Conservation (phyloP, 2,329 filamentous ascomycete genomes). For the Capronia epimyces region DNA sequence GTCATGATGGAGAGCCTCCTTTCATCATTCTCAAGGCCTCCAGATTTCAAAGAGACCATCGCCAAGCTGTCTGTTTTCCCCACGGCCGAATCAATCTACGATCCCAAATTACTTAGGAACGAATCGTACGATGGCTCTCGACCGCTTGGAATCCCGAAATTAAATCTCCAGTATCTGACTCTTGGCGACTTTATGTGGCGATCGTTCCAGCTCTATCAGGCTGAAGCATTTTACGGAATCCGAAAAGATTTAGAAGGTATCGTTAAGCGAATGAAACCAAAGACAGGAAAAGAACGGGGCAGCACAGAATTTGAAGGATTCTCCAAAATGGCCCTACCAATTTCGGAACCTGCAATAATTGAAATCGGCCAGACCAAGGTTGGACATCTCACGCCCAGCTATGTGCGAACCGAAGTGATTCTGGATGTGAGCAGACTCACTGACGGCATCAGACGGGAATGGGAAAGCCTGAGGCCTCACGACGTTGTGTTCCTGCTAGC, state of each 20-base stretch:
- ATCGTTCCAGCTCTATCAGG: conserved; percentile 79
- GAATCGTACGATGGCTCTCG: conserved; percentile 82
- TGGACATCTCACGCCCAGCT: conserved; percentile 74
- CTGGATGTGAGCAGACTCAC: conserved; percentile 77
- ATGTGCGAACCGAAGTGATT: conserved; percentile 78
- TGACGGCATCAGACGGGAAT: conserved; percentile 71
- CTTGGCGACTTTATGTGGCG: conserved; percentile 97
- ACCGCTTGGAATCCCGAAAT: conserved; percentile 83
- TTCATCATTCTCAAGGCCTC: conserved; percentile 67
- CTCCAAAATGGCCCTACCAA: conserved; percentile 86
- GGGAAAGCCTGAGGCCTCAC: conserved; percentile 79
- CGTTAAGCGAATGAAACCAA: conserved; percentile 71
- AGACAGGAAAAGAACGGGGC: conserved; percentile 57
- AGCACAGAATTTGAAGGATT: conserved; percentile 70
- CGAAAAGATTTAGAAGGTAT: conserved; percentile 83
- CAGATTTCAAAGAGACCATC: conserved; percentile 75
- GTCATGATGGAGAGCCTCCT: conserved; percentile 62
- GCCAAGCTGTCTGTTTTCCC: conserved; percentile 70
- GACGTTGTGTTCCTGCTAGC: conserved; percentile 86
- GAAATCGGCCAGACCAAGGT: conserved; percentile 79
- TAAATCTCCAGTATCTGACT: conserved; percentile 92
- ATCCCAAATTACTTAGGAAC: conserved; percentile 69
- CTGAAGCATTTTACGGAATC: conserved; percentile 89
- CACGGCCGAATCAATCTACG: conserved; percentile 75
- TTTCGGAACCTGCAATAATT: conserved; percentile 76